Percentiles rank a stretch among this genome's conserved stretches.
phyloP scores from a whole-genome alignment of 805 yeast genomes.

The Wilhelminamyces savonicus region DNA sequence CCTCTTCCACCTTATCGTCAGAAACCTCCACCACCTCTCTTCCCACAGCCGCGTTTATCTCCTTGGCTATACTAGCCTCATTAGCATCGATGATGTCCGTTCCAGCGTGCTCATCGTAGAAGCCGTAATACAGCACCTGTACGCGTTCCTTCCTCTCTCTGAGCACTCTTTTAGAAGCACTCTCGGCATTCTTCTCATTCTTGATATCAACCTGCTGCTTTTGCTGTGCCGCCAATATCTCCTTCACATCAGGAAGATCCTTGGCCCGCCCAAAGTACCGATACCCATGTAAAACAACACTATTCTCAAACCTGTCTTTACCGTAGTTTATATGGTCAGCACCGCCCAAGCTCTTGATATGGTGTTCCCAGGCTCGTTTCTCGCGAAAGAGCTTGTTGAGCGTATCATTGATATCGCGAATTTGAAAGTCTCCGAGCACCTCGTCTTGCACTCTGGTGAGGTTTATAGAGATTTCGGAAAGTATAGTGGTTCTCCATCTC shows the following conservation, averaged over 20 bases:
- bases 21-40: slow-evolving; percentile 1
- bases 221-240: slow-evolving; percentile 11
- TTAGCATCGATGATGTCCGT: background rate
- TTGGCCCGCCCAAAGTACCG: slow-evolving; percentile 80
- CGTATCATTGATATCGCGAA: slow-evolving; percentile 70
- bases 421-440: slow-evolving; percentile 46
- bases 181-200: slow-evolving; percentile 11
- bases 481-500: slow-evolving; percentile 57
- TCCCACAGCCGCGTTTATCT: slow-evolving; percentile 9
- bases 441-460: slow-evolving; percentile 60
- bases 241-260: slow-evolving; percentile 65
- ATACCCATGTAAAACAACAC: slow-evolving; percentile 40
- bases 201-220: slow-evolving; percentile 12
- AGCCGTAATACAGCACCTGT: slow-evolving; percentile 39
- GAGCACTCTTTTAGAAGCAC: slow-evolving; percentile 11
- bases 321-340: slow-evolving; percentile 47
- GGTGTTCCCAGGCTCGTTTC: slow-evolving; percentile 72
- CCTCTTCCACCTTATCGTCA: slow-evolving; percentile 1
- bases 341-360: slow-evolving; percentile 66
- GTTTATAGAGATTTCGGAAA: slow-evolving; percentile 57
- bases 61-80: slow-evolving; percentile 1
- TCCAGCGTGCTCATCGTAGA: slow-evolving; percentile 19
- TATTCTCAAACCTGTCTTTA: slow-evolving; percentile 12
- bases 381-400: slow-evolving; percentile 63
- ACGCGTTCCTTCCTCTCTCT: slow-evolving; percentile 18